phyloP scores from a whole-genome alignment of 345 rosid species.

The Cardamine resedifolia region DNA sequence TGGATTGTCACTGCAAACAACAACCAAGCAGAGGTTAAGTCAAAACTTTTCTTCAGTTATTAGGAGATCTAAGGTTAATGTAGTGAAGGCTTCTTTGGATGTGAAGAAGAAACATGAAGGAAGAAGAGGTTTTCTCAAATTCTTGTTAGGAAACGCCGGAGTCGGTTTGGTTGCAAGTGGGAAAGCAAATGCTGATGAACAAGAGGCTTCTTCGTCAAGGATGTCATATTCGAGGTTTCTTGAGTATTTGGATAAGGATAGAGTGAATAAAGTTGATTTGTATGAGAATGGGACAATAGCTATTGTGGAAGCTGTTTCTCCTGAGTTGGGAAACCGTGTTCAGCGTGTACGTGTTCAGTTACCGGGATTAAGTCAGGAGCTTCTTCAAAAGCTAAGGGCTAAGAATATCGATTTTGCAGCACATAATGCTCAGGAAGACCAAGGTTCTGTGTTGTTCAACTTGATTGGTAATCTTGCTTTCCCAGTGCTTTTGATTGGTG shows the following conservation, averaged over 20 bases:
- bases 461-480: slow-evolving; percentile 91
- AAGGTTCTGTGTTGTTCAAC: slow-evolving; percentile 80
- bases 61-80: slow-evolving; percentile 43
- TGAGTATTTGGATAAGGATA: slow-evolving; percentile 91
- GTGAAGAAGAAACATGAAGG: slow-evolving; percentile 51
- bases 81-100: slow-evolving; percentile 56
- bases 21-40: slow-evolving; percentile 42
- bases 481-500: slow-evolving; percentile 89
- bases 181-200: slow-evolving; percentile 85
- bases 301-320: slow-evolving; percentile 94
- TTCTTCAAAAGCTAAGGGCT: slow-evolving; percentile 90
- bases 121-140: slow-evolving; percentile 75
- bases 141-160: slow-evolving; percentile 67
- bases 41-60: slow-evolving; percentile 38
- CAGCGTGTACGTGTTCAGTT: slow-evolving; percentile 96
- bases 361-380: slow-evolving; percentile 95
- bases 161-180: slow-evolving; percentile 62
- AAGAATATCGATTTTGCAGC: slow-evolving; percentile 97
- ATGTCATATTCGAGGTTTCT: slow-evolving; percentile 97
- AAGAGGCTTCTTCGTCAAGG: slow-evolving; percentile 91
- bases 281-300: slow-evolving; percentile 98
- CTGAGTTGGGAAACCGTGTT: slow-evolving; percentile 91
- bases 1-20: slow-evolving; percentile 44
- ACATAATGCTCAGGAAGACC: slow-evolving; percentile 97
- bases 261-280: slow-evolving; percentile 86